Percentiles rank a stretch among this genome's conserved stretches.
These are phyloP conservation scores for Inga laurina DNA, from an alignment of 306 rosid genomes.

Conservation along the genomic window DNA sequence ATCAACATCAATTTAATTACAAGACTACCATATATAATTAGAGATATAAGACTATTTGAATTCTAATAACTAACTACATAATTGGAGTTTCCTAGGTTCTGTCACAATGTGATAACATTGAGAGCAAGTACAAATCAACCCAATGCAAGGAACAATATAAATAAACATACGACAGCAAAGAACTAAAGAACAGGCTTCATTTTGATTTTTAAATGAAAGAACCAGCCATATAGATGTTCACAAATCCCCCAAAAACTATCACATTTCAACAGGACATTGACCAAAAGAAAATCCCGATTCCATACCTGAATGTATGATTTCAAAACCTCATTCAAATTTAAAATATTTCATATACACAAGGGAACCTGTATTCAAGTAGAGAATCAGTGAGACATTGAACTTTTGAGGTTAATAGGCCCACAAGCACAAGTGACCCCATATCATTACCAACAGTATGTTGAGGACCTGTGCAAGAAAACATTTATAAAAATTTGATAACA, in stretches of 20 bases:
- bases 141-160: neutral
- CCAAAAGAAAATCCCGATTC: neutral
- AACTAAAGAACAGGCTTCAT: neutral
- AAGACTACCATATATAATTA: neutral
- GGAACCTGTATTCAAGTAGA: constrained; percentile 82
- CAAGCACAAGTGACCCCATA: constrained; percentile 33
- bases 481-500: constrained; percentile 9
- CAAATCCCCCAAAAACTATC: constrained; percentile 1
- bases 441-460: constrained; percentile 53
- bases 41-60: neutral
- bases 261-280: neutral
- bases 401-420: constrained; percentile 63
- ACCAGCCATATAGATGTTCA: neutral
- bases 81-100: neutral
- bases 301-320: constrained; percentile 6
- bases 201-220: neutral
- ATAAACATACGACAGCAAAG: neutral
- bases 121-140: neutral
- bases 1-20: neutral
- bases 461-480: constrained; percentile 49
- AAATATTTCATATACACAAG: constrained; percentile 16
- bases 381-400: constrained; percentile 67
- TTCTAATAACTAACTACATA: neutral
- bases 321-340: constrained; percentile 6
- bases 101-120: constrained; percentile 1